Evolutionary conservation across 352 stramenopile genomes (phyloP).

Genomic region (Globisporangium cystogenes): DNA sequence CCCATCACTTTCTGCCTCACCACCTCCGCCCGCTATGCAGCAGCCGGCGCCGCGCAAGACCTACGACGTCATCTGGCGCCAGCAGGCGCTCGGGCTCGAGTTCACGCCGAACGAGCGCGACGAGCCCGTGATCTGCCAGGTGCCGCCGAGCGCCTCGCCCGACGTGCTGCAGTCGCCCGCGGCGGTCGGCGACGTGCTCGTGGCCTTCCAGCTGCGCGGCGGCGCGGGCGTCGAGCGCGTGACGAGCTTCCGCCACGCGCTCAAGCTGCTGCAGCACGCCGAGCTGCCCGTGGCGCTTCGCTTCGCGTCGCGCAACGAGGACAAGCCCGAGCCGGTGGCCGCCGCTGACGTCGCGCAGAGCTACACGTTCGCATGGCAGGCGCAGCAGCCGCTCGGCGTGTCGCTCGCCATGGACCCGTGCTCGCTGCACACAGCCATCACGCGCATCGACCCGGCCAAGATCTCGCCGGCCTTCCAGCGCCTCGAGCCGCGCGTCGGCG

Average conservation of each 20-base stretch:
- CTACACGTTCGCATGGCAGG: constrained; percentile 56
- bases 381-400: constrained; percentile 46
- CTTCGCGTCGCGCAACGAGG: constrained; percentile 51
- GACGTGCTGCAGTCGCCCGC: constrained; percentile 40
- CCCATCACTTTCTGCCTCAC: not conserved
- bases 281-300: constrained; percentile 56
- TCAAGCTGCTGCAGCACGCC: constrained; percentile 41
- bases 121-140: constrained; percentile 64
- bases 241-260: constrained; percentile 38
- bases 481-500: constrained; percentile 47
- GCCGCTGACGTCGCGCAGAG: constrained; percentile 29
- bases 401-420: constrained; percentile 78
- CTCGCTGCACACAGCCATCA: constrained; percentile 65
- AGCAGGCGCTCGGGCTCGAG: constrained; percentile 47
- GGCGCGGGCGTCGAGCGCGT: constrained; percentile 23
- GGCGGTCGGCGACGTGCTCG: constrained; percentile 57
- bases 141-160: constrained; percentile 39
- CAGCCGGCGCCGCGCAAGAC: constrained; percentile 3
- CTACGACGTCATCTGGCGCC: constrained; percentile 62
- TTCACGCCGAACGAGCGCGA: constrained; percentile 73
- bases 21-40: constrained; percentile 3
- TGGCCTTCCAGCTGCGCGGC: constrained; percentile 42
- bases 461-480: constrained; percentile 51
- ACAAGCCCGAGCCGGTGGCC: constrained; percentile 29
- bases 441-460: constrained; percentile 45